These are phyloP conservation scores for Magnaporthales sp. DNA, from an alignment of 2,329 filamentous ascomycete genomes.

Conservation along the genomic window DNA sequence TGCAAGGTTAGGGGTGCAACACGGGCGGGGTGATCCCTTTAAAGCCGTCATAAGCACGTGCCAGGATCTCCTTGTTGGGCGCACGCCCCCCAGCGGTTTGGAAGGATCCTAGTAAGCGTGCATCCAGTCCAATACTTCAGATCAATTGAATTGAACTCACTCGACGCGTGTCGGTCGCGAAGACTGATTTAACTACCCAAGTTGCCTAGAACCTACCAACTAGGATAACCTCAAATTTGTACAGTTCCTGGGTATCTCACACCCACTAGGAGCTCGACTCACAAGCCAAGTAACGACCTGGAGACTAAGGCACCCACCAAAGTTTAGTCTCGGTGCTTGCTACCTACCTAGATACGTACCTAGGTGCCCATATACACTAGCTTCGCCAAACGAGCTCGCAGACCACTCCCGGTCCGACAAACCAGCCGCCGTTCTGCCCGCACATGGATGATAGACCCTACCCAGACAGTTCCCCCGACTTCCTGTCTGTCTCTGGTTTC, in stretches of 20 bases:
- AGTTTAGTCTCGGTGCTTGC: neutral
- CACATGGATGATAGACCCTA: neutral
- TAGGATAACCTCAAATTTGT: neutral
- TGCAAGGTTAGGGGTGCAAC: neutral
- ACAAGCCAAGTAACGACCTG: neutral
- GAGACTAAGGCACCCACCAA: neutral
- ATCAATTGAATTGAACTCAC: neutral
- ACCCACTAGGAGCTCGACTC: neutral
- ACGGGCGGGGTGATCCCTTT: neutral
- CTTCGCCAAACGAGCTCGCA: neutral
- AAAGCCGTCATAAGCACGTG: neutral
- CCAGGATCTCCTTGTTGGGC: neutral
- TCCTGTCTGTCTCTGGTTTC: neutral
- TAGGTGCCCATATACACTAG: neutral
- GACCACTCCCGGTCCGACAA: neutral
- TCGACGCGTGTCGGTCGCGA: neutral
- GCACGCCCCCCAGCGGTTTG: neutral
- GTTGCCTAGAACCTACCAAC: neutral
- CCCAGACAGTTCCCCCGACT: neutral
- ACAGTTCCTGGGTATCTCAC: neutral
- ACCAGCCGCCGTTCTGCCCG: neutral
- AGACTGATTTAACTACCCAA: neutral
- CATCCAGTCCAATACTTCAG: neutral
- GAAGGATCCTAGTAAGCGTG: neutral
- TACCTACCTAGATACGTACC: neutral